A percentile compares a stretch with the other conserved stretches of the same genome.
These are phyloP conservation scores for Ogataea polymorpha DNA, from an alignment of 805 yeast species.

Conservation along the genomic window DNA sequence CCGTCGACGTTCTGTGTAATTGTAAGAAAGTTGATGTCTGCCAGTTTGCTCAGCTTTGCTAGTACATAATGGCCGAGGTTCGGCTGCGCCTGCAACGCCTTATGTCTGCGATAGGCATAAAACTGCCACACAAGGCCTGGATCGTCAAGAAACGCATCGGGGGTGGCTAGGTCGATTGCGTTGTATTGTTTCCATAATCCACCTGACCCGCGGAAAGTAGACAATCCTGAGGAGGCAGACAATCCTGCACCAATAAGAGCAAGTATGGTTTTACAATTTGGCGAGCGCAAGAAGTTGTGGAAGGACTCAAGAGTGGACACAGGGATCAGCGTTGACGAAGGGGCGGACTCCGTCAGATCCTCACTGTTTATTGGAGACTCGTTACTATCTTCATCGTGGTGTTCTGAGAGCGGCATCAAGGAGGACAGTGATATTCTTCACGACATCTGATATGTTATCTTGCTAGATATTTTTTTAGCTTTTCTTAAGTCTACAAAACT, in stretches of 20 bases:
- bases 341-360: background rate
- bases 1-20: constrained; percentile 87
- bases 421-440: background rate
- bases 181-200: constrained; percentile 78
- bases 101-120: constrained; percentile 64
- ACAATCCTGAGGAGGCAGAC: constrained; percentile 72
- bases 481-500: background rate
- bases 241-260: constrained; percentile 83
- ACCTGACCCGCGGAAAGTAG: constrained; percentile 68
- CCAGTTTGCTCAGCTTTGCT: constrained; percentile 52
- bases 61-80: constrained; percentile 72
- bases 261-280: constrained; percentile 45
- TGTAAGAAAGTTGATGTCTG: constrained; percentile 47
- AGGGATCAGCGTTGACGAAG: background rate
- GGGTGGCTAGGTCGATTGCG: constrained; percentile 84
- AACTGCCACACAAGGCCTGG: constrained; percentile 92
- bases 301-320: constrained; percentile 31
- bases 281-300: constrained; percentile 38
- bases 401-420: background rate
- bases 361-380: background rate
- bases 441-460: background rate
- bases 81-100: constrained; percentile 66
- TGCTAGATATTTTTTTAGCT: background rate
- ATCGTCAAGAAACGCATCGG: constrained; percentile 80
- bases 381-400: constrained; percentile 1